These are phyloP conservation scores for Ogataea paraovalis DNA, from an alignment of 805 yeast species.

Conservation along the genomic window DNA sequence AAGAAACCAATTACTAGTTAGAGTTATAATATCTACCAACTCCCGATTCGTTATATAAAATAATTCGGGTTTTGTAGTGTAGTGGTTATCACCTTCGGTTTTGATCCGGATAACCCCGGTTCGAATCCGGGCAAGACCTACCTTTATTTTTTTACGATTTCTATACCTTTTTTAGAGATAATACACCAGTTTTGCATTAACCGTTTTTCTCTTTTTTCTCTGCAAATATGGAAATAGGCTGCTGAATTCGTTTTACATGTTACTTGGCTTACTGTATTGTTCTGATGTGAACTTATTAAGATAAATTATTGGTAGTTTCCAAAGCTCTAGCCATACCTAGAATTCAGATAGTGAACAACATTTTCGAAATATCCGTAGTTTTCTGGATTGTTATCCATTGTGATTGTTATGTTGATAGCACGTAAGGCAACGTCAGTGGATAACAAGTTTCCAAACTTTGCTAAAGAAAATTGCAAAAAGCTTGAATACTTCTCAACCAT, in stretches of 20 bases:
- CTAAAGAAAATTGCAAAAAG: conserved; percentile 35
- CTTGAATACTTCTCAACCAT: conserved; percentile 25
- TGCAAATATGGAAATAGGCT: too few relatives aligned
- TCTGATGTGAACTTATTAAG: too few relatives aligned
- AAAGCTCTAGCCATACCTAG: too few relatives aligned
- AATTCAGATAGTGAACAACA: conserved; percentile 15
- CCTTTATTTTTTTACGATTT: conserved; percentile 36
- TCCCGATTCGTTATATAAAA: too few relatives aligned
- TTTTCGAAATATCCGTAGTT: conserved; percentile 31
- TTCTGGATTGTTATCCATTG: conserved; percentile 13
- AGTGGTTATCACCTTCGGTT: conserved; percentile 81
- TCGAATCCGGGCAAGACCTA: conserved; percentile 85
- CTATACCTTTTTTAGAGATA: not conserved
- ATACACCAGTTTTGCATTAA: too few relatives aligned
- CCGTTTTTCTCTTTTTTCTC: too few relatives aligned
- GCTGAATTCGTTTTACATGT: too few relatives aligned
- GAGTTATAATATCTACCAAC: too few relatives aligned
- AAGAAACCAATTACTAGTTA: too few relatives aligned
- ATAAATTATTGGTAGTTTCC: too few relatives aligned
- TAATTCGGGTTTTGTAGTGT: conserved; percentile 50
- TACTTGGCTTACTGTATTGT: too few relatives aligned
- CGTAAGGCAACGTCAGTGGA: conserved; percentile 37
- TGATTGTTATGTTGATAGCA: conserved; percentile 32
- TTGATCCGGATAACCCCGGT: conserved; percentile 81
- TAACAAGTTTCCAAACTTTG: conserved; percentile 36